These are phyloP conservation scores for Salix exigua DNA, from an alignment of 345 rosid genomes.

Conservation along the genomic window DNA sequence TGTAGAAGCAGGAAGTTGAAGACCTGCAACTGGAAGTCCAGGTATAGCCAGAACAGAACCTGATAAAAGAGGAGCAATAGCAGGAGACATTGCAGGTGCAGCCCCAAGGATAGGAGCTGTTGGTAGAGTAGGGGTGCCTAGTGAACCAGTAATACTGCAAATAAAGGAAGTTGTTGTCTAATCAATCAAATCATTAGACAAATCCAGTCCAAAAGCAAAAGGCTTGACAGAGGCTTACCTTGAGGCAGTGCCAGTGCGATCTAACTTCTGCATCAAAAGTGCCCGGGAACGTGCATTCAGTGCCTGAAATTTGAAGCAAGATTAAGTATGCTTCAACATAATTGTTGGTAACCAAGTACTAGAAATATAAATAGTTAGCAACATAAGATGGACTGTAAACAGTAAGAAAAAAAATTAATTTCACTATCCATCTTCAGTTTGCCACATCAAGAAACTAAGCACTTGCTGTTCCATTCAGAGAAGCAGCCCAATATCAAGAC, in stretches of 20 bases:
- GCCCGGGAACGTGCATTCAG: slow-evolving; percentile 89
- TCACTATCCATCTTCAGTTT: background rate
- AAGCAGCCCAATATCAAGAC: background rate
- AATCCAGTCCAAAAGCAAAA: background rate
- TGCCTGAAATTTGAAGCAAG: slow-evolving; percentile 47
- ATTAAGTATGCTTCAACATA: slow-evolving; percentile 1
- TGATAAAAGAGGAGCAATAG: slow-evolving; percentile 49
- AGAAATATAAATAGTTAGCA: background rate
- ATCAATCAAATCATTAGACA: background rate
- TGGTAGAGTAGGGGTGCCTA: slow-evolving; percentile 37
- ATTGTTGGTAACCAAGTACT: background rate
- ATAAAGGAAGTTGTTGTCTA: slow-evolving; percentile 7
- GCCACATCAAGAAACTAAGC: background rate
- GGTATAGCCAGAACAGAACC: slow-evolving; percentile 46
- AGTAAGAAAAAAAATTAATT: background rate
- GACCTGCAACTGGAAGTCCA: slow-evolving; percentile 51
- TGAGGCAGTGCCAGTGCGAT: slow-evolving; percentile 74
- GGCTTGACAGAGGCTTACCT: slow-evolving; percentile 42
- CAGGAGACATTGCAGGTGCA: slow-evolving; percentile 40
- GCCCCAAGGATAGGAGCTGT: slow-evolving; percentile 41
- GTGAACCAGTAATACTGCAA: slow-evolving; percentile 33
- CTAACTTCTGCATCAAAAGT: slow-evolving; percentile 86
- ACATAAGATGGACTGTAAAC: background rate
- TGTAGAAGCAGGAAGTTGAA: slow-evolving; percentile 39
- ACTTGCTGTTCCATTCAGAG: background rate